Conservation (phyloP, 2,329 filamentous ascomycete species). For the Byssochlamys sp. region DNA sequence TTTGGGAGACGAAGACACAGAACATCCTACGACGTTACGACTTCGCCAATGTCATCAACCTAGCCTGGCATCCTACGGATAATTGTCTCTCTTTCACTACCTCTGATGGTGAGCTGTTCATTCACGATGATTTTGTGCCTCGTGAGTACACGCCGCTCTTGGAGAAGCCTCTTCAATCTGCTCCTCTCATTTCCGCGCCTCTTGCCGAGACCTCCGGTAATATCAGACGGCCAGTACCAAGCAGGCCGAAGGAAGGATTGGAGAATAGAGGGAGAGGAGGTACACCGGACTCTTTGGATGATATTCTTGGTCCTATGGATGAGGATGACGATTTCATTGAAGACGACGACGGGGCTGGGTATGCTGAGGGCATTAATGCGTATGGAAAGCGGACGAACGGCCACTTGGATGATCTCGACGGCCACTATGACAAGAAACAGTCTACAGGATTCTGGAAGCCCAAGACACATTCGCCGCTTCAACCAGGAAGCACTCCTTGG, state of each 20-base stretch:
- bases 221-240: slow-evolving; percentile 45
- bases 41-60: slow-evolving; percentile 71
- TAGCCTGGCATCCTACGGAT: slow-evolving; percentile 81
- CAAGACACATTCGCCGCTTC: slow-evolving; percentile 72
- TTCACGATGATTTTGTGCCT: slow-evolving; percentile 55
- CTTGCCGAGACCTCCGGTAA: slow-evolving; percentile 61
- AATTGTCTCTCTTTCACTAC: slow-evolving; percentile 89
- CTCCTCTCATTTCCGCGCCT: slow-evolving; percentile 78
- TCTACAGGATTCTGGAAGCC: slow-evolving; percentile 46
- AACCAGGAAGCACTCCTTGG: slow-evolving; percentile 93
- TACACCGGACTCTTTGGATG: slow-evolving; percentile 70
- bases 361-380: slow-evolving; percentile 56
- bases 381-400: slow-evolving; percentile 54
- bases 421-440: slow-evolving; percentile 43
- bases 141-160: slow-evolving; percentile 41
- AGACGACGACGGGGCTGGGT: slow-evolving; percentile 91
- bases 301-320: slow-evolving; percentile 59
- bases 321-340: slow-evolving; percentile 75
- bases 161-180: slow-evolving; percentile 54
- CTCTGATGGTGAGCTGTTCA: slow-evolving; percentile 84
- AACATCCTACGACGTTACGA: slow-evolving; percentile 67
- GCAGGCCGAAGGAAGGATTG: slow-evolving; percentile 47
- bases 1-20: slow-evolving; percentile 89
- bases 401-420: slow-evolving; percentile 38
- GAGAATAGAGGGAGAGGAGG: slow-evolving; percentile 47